phyloP scores from a whole-genome alignment of 2,329 filamentous ascomycete genomes.

The Zymoseptoria tritici region DNA sequence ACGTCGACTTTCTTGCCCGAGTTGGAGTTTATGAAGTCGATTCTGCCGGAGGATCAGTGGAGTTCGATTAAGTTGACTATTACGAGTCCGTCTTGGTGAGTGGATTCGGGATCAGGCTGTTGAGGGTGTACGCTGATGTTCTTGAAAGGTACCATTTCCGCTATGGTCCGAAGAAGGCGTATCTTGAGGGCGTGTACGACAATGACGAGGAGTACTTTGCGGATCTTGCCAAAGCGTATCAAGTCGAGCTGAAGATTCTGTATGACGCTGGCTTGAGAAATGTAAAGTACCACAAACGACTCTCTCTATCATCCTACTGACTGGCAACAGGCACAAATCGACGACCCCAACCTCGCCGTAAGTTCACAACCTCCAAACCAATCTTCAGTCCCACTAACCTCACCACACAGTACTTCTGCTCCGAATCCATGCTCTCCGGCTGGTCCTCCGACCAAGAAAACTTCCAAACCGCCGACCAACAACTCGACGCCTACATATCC shows the following conservation, averaged over 20 bases:
- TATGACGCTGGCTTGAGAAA: constrained; percentile 41
- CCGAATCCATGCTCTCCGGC: constrained; percentile 61
- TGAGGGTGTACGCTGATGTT: background rate
- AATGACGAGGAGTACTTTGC: constrained; percentile 43
- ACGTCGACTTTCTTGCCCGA: constrained; percentile 50
- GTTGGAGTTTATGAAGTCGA: constrained; percentile 52
- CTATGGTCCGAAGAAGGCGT: constrained; percentile 48
- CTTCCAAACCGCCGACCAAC: constrained; percentile 58
- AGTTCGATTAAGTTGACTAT: constrained; percentile 50
- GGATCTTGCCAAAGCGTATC: constrained; percentile 41
- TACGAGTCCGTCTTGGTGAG: constrained; percentile 25
- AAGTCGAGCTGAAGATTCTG: constrained; percentile 40
- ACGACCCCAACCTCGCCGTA: constrained; percentile 43
- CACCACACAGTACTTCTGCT: constrained; percentile 53
- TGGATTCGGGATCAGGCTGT: background rate
- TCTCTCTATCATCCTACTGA: background rate
- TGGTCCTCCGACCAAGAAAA: constrained; percentile 63
- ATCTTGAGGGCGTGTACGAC: constrained; percentile 38
- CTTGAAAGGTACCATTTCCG: constrained; percentile 59
- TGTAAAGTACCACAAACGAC: background rate
- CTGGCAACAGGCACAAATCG: constrained; percentile 34
- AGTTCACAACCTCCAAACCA: background rate
- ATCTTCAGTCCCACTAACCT: background rate
- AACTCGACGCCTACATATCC: constrained; percentile 67
- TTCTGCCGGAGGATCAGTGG: constrained; percentile 53